Conservation (phyloP, 1,284 basidiomycete species). For the Quambalaria eucalypti region DNA sequence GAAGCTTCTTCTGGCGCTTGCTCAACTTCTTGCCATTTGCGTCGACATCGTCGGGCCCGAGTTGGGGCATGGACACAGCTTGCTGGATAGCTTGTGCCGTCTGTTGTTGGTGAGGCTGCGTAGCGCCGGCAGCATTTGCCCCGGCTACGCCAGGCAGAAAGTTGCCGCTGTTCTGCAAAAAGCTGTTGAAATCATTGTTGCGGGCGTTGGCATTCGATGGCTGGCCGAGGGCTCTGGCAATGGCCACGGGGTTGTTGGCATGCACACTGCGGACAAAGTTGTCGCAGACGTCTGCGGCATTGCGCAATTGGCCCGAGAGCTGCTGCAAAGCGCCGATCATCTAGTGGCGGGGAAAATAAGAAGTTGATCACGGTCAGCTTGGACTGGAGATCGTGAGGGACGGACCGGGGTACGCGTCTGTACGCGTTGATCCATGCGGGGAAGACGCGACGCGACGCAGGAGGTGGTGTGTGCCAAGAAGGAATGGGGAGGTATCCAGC, state of each 20-base stretch:
- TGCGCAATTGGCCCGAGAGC: constrained; percentile 23
- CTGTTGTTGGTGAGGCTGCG: constrained; percentile 6
- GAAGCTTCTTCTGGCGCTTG: constrained; percentile 26
- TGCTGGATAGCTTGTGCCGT: constrained; percentile 13
- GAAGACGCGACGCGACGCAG: not conserved
- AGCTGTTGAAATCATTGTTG: constrained; percentile 3
- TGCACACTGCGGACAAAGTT: constrained; percentile 27
- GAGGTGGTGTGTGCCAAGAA: not conserved
- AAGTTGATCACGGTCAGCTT: not conserved
- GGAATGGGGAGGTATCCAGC: not conserved
- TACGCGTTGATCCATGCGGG: too few species aligned
- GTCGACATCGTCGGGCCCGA: constrained; percentile 11
- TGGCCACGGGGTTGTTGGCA: constrained; percentile 25
- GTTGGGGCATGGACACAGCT: constrained; percentile 12
- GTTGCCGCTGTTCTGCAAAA: constrained; percentile 26
- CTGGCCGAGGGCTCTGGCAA: too few species aligned
- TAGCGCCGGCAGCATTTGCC: not conserved
- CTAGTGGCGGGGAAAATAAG: constrained; percentile 4
- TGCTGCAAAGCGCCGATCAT: constrained; percentile 29
- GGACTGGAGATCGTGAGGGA: too few species aligned
- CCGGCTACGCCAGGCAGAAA: constrained; percentile 9
- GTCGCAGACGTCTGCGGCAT: constrained; percentile 28
- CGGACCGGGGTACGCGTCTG: not conserved
- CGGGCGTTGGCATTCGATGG: constrained; percentile 2
- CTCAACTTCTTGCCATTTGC: constrained; percentile 21